These are phyloP conservation scores for Colletotrichum orchidophilum DNA, from an alignment of 2,329 filamentous ascomycete genomes.

Conservation along the genomic window DNA sequence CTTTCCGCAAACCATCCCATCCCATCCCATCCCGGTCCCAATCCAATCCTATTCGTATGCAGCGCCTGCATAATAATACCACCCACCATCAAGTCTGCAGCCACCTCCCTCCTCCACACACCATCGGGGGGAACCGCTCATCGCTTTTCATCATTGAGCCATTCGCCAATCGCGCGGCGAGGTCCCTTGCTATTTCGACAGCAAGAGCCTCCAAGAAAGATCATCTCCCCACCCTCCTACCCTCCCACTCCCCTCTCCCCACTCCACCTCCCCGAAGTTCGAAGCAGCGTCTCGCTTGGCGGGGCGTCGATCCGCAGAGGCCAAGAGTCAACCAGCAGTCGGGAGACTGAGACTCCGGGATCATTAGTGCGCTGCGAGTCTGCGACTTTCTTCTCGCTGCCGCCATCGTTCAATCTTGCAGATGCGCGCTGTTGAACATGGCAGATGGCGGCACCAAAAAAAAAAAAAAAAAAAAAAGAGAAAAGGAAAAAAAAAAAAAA, in stretches of 20 bases:
- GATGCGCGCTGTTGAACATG: background rate
- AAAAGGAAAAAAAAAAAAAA: background rate
- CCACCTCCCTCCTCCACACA: background rate
- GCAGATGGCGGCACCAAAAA: background rate
- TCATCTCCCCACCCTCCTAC: background rate
- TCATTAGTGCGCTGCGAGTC: background rate
- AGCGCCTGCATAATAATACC: slow-evolving; percentile 24
- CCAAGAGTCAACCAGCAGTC: background rate
- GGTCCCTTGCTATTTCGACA: background rate
- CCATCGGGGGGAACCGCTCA: background rate
- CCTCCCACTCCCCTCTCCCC: too few species aligned
- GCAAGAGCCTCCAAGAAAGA: slow-evolving; percentile 20
- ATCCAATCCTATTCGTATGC: slow-evolving; percentile 17
- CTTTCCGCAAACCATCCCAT: background rate
- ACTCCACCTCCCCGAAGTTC: too few species aligned
- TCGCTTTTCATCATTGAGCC: background rate
- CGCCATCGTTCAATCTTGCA: background rate
- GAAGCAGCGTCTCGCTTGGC: slow-evolving; percentile 18
- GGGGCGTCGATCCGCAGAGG: background rate
- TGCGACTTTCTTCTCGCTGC: background rate
- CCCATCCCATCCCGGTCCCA: too few species aligned
- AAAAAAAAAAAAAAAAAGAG: too few species aligned
- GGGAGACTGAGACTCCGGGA: background rate
- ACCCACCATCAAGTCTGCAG: slow-evolving; percentile 8
- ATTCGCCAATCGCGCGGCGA: slow-evolving; percentile 26